A percentile compares a stretch with the other conserved stretches of the same genome.
Evolutionary conservation across 148 eudicot species (phyloP).

Genomic region (Pouteria glomerata): DNA sequence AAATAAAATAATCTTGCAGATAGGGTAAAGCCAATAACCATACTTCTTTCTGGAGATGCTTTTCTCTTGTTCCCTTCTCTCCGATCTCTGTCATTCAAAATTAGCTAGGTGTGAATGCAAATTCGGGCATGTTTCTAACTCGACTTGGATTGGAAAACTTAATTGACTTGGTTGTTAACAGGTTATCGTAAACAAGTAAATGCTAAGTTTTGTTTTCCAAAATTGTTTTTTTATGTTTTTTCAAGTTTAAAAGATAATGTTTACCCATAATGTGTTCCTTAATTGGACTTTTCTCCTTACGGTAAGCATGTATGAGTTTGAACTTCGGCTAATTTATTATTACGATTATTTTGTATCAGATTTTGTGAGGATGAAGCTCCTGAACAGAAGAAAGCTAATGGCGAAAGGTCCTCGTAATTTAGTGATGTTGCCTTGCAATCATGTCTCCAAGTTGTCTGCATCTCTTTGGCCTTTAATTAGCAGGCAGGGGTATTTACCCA

Average conservation of each 20-base stretch:
- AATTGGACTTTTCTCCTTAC: neutral
- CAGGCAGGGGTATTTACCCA: no score
- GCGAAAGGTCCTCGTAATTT: neutral
- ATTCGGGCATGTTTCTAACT: neutral
- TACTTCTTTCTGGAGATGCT: neutral
- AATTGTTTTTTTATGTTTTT: neutral
- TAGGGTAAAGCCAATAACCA: neutral
- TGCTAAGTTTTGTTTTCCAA: neutral
- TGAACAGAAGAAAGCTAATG: conserved; percentile 2
- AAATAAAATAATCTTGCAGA: neutral
- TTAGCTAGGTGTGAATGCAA: neutral
- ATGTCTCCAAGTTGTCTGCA: neutral
- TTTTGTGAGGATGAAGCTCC: neutral
- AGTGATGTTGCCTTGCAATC: neutral
- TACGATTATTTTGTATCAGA: neutral
- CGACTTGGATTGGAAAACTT: neutral
- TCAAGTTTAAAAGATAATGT: neutral
- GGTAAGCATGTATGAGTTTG: neutral
- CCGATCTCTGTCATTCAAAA: no score
- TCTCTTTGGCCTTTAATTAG: neutral
- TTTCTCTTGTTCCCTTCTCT: neutral
- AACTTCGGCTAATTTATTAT: neutral
- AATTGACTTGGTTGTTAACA: neutral
- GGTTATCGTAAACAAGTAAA: neutral
- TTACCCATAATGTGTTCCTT: neutral